Base-by-base conservation (phyloP, 345 rosid genomes). In the Bruguiera parviflora region DNA sequence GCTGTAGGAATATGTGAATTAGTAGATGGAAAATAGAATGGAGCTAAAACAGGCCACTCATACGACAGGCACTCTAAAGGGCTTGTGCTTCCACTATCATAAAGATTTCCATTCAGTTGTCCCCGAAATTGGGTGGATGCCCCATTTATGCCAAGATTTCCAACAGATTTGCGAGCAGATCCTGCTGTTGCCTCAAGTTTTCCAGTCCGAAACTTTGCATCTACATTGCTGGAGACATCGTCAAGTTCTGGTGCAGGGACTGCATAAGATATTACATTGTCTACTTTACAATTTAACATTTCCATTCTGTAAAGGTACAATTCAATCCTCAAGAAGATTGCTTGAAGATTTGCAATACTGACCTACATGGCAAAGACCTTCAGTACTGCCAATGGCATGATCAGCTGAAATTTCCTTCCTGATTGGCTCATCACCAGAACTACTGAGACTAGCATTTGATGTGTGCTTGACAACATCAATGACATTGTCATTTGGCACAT, bases 11-110 rank as follows among this genome's bases (percentile, higher is more conserved):
- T 81, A 78, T 88, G 91, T 58, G 98, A 75, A 81, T 80, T 88
- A 65, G 86, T 75, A 57, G 90, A 79, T 55, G 95, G 81, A 82
- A 89, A 89, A 81, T 91, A 86, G 78, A 87, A 69, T 37, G 90
- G 89, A 73, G 88, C 83, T 63, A 83, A 79, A 71, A 83, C 86
- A 74, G 96, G 97, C 95, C 98, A 88, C 84, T 91, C 98, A 59
- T 87, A 88, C 61, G 97, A 91, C 78, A 79, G 73, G 75, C 71
- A 86, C 55, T 82, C 95, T 49, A 80, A 82, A 77, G 84, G 68
- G 70, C 78, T 78, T 64, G 82, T 61, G 20, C 81, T 71, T 27
- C 77, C 77, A 76, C 74, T 52, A 63, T 66, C 72, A 65, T 59
- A 79, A 31, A 70, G 69, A 61, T 74, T 82, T 77, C 72, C 76